Percentiles rank a stretch among this genome's conserved stretches.
Evolutionary conservation across 2,329 filamentous ascomycete species (phyloP).

Genomic region (Neopestalotiopsis sp.): DNA sequence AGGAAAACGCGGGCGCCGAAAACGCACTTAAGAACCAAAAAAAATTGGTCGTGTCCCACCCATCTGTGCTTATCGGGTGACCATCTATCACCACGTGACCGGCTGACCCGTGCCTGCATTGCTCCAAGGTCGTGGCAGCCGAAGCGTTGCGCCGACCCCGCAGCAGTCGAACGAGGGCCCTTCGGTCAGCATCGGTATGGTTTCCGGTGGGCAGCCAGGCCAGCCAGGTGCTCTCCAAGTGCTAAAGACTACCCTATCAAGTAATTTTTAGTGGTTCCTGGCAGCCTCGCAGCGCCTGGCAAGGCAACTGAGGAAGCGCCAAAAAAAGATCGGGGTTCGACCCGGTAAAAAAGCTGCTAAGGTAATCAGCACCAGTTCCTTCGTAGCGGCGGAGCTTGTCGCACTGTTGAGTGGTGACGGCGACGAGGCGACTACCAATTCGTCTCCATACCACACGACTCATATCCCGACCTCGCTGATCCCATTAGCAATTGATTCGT

Average conservation of each 20-base stretch:
- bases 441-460: conserved; percentile 15
- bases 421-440: not conserved
- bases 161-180: not conserved
- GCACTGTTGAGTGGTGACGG: conserved; percentile 9
- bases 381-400: conserved; percentile 1
- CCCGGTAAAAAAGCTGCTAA: not conserved
- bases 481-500: conserved; percentile 18
- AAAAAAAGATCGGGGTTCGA: not conserved
- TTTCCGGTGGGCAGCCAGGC: not conserved
- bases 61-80: not conserved
- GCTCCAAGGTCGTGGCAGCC: not conserved
- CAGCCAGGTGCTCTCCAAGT: not conserved
- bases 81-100: conserved; percentile 24
- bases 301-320: not conserved
- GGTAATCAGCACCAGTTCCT: not conserved
- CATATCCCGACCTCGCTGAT: conserved; percentile 12
- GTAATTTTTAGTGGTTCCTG: not conserved
- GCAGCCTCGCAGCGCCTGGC: not conserved
- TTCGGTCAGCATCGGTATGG: not conserved
- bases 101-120: not conserved
- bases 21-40: not conserved
- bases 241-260: too few species aligned
- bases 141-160: conserved; percentile 1
- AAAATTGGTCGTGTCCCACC: not conserved
- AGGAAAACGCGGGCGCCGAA: conserved; percentile 18